Percentiles rank a stretch among this genome's conserved stretches.
Evolutionary conservation across 1,139 yeast species (phyloP).

Genomic region (Debaryomyces subglobosus): DNA sequence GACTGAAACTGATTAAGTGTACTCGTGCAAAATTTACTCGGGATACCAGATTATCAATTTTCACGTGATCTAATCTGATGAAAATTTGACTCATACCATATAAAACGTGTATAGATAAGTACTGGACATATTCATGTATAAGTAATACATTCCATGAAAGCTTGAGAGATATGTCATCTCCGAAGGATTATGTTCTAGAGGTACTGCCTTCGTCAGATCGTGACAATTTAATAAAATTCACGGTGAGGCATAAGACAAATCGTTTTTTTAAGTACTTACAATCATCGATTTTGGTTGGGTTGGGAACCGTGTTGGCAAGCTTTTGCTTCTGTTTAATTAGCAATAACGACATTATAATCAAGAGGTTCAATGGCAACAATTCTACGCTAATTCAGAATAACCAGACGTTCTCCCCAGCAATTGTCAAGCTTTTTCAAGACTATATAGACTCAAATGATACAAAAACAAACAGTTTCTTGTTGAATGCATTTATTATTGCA

Average conservation of each 20-base stretch:
- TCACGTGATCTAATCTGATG: constrained; percentile 7
- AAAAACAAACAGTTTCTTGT: background rate
- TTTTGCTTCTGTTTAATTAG: background rate
- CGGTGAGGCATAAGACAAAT: constrained; percentile 13
- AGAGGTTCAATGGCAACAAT: background rate
- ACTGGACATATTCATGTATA: background rate
- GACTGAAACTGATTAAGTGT: constrained; percentile 8
- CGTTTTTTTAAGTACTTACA: background rate
- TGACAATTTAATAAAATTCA: constrained; percentile 19
- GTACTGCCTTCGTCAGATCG: constrained; percentile 24
- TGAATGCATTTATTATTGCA: constrained; percentile 1
- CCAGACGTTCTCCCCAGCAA: background rate
- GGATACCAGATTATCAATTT: constrained; percentile 1
- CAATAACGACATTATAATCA: background rate
- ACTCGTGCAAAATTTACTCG: background rate
- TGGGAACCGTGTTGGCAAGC: background rate
- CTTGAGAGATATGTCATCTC: constrained; percentile 30
- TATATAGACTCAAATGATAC: background rate
- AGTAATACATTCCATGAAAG: constrained; percentile 11
- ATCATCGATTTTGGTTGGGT: background rate
- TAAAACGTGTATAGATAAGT: constrained; percentile 3
- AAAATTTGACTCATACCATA: background rate
- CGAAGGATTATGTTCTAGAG: constrained; percentile 34
- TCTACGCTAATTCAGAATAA: background rate
- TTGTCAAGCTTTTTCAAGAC: constrained; percentile 2